Evolutionary conservation across 148 eudicot genomes (phyloP).

Genomic region (Persicaria maculosa): DNA sequence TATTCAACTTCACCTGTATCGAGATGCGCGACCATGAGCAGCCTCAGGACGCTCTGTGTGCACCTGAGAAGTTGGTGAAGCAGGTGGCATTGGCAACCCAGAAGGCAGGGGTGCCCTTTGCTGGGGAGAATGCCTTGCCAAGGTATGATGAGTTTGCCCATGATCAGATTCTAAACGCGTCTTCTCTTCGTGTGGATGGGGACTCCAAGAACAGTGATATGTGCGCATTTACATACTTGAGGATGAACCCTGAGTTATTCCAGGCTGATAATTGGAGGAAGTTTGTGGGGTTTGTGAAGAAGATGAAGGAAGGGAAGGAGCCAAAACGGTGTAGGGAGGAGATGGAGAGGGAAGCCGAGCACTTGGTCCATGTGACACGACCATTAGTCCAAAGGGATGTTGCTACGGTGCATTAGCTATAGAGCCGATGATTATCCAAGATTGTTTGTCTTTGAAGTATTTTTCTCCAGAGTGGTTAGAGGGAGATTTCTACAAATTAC

Average conservation of each 20-base stretch:
- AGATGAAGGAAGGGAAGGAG: conserved; percentile 34
- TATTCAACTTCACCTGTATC: conserved; percentile 7
- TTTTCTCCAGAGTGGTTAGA: neutral
- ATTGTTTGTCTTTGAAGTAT: neutral
- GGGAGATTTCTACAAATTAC: neutral
- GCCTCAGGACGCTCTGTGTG: neutral
- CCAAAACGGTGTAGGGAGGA: neutral
- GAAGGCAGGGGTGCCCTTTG: conserved; percentile 48
- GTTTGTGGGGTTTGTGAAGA: conserved; percentile 65
- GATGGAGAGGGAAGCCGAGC: neutral
- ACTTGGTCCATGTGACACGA: neutral
- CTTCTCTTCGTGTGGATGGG: conserved; percentile 47
- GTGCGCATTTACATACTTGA: conserved; percentile 79
- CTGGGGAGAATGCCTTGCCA: conserved; percentile 79
- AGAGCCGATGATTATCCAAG: neutral
- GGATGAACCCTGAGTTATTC: conserved; percentile 53
- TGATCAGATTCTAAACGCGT: conserved; percentile 64
- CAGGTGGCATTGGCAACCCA: conserved; percentile 15
- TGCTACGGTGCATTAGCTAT: neutral
- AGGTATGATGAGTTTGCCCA: conserved; percentile 61
- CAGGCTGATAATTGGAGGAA: conserved; percentile 50
- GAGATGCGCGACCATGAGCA: conserved; percentile 9
- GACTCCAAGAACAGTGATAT: conserved; percentile 37
- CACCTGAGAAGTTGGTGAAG: conserved; percentile 5
- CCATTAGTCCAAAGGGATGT: neutral